A percentile compares a stretch with the other conserved stretches of the same genome.
phyloP scores from a whole-genome alignment of 148 eudicot genomes.

The Cornus kousa region DNA sequence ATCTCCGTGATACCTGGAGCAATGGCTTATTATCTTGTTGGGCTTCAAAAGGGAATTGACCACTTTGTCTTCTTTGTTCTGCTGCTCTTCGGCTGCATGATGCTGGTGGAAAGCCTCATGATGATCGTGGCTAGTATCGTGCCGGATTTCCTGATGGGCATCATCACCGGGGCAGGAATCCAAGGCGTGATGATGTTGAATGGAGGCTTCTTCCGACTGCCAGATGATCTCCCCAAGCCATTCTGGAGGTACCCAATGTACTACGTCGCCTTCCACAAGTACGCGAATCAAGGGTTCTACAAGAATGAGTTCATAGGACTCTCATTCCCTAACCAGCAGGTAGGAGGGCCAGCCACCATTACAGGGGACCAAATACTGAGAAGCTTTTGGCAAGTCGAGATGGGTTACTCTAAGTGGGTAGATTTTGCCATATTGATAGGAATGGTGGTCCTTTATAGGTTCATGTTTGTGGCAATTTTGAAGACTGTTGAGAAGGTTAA shows the following conservation, averaged over 20 bases:
- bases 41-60: slow-evolving; percentile 42
- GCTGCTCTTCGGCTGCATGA: slow-evolving; percentile 32
- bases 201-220: slow-evolving; percentile 57
- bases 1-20: slow-evolving; percentile 44
- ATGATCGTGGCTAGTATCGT: slow-evolving; percentile 57
- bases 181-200: slow-evolving; percentile 60
- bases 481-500: slow-evolving; percentile 40
- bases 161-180: slow-evolving; percentile 55
- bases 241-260: slow-evolving; percentile 54
- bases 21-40: slow-evolving; percentile 48
- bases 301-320: slow-evolving; percentile 58
- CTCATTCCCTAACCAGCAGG: slow-evolving; percentile 33
- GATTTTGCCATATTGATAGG: slow-evolving; percentile 57
- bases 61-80: slow-evolving; percentile 41
- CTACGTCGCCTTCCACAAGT: slow-evolving; percentile 55
- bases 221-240: slow-evolving; percentile 56
- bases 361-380: slow-evolving; percentile 49
- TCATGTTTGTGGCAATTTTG: slow-evolving; percentile 51
- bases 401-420: slow-evolving; percentile 70
- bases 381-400: slow-evolving; percentile 53
- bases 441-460: slow-evolving; percentile 54
- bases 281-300: slow-evolving; percentile 41
- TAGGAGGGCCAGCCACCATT: slow-evolving; percentile 19
- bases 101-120: slow-evolving; percentile 62
- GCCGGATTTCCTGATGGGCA: slow-evolving; percentile 59